A percentile compares a stretch with the other conserved stretches of the same genome.
Conservation (phyloP, 352 stramenopile species). For the Phytophthora europaea region DNA sequence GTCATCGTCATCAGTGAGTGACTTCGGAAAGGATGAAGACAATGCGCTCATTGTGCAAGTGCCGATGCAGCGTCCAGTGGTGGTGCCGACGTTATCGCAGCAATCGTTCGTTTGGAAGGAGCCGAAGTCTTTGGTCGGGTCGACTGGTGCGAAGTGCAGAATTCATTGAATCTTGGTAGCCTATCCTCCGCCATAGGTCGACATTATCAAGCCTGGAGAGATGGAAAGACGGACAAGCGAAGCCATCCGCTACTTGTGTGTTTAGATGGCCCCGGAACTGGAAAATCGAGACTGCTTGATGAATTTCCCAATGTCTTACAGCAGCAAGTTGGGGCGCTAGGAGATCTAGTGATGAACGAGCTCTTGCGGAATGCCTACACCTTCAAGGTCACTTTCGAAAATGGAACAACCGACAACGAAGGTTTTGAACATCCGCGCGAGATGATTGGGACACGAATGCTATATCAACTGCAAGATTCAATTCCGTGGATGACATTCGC, state of each 20-base stretch:
- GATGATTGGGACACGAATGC: slow-evolving; percentile 25
- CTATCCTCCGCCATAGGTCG: slow-evolving; percentile 39
- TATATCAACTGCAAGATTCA: slow-evolving; percentile 23
- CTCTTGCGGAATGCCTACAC: slow-evolving; percentile 26
- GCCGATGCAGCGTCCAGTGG: too few relatives aligned
- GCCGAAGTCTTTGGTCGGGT: slow-evolving; percentile 23
- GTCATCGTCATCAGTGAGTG: too few relatives aligned
- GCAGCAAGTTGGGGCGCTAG: slow-evolving; percentile 9
- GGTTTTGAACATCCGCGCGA: too few relatives aligned
- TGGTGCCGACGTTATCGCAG: too few relatives aligned
- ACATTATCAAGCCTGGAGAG: slow-evolving; percentile 17
- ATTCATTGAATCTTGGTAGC: slow-evolving; percentile 14
- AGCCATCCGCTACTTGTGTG: slow-evolving; percentile 39
- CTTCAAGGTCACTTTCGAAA: slow-evolving; percentile 37
- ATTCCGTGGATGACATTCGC: too few relatives aligned
- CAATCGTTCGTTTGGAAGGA: slow-evolving; percentile 23
- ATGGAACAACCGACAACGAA: slow-evolving; percentile 19
- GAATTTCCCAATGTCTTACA: slow-evolving; percentile 31
- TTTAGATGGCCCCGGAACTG: slow-evolving; percentile 22
- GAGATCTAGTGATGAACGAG: slow-evolving; percentile 17
- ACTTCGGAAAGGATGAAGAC: too few relatives aligned
- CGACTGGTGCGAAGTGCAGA: slow-evolving; percentile 23
- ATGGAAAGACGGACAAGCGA: slow-evolving; percentile 5
- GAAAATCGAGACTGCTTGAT: slow-evolving; percentile 34
- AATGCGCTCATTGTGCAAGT: too few relatives aligned